Conservation (phyloP, 2,329 filamentous ascomycete species). For the Cercospora nicotianae region DNA sequence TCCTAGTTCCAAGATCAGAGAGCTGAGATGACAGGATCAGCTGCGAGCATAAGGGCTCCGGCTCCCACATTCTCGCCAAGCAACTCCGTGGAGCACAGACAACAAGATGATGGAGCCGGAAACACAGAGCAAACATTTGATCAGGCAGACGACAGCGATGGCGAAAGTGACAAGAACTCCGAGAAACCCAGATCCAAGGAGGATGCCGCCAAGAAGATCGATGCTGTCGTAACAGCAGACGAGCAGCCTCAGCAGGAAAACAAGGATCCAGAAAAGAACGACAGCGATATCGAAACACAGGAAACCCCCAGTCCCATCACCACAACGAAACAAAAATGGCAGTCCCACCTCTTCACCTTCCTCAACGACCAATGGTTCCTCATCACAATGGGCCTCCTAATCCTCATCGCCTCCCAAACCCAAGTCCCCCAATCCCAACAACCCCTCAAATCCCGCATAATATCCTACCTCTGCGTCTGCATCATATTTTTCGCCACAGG, state of each 20-base stretch:
- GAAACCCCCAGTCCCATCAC: not conserved
- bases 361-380: slow-evolving; percentile 64
- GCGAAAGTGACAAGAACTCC: not conserved
- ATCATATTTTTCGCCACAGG: slow-evolving; percentile 72
- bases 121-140: no score
- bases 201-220: not conserved
- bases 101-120: no score
- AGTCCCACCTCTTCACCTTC: slow-evolving; percentile 10
- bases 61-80: no score
- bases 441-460: slow-evolving; percentile 49
- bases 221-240: not conserved
- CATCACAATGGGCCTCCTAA: slow-evolving; percentile 58
- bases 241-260: not conserved
- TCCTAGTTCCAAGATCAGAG: not conserved
- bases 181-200: not conserved
- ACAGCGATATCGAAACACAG: not conserved
- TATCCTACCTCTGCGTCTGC: slow-evolving; percentile 68
- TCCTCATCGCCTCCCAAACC: slow-evolving; percentile 56
- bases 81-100: no score
- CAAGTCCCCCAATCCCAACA: slow-evolving; percentile 58
- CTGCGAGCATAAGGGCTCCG: not conserved
- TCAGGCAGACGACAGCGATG: not conserved
- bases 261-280: not conserved
- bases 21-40: slow-evolving; percentile 8
- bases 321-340: not conserved